Conservation (phyloP, 2,329 filamentous ascomycete genomes). For the Epichloe typhina region DNA sequence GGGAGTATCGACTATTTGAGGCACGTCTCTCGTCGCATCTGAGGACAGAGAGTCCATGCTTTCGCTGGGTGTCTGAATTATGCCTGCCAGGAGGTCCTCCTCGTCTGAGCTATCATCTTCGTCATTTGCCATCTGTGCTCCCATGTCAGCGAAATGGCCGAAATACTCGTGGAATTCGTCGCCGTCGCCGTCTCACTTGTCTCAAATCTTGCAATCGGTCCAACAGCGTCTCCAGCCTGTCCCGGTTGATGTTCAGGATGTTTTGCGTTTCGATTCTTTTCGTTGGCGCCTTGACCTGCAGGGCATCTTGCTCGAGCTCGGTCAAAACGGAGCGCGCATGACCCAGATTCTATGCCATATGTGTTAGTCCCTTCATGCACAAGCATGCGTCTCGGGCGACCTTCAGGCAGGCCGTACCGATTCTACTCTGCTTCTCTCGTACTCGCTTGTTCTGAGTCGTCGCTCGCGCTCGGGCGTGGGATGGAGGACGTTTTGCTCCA, state of each 20-base stretch:
- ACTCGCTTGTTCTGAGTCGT: conserved; percentile 46
- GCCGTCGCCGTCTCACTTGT: conserved; percentile 30
- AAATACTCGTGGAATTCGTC: background rate
- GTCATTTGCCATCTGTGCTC: conserved; percentile 19
- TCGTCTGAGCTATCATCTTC: conserved; percentile 35
- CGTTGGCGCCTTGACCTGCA: conserved; percentile 42
- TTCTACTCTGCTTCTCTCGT: conserved; percentile 40
- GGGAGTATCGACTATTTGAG: conserved; percentile 9
- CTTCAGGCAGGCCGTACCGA: conserved; percentile 26
- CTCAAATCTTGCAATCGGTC: conserved; percentile 56
- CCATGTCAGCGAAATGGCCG: conserved; percentile 6
- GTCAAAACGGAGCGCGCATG: conserved; percentile 57
- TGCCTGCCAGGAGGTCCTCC: conserved; percentile 42
- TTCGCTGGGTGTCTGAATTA: conserved; percentile 42
- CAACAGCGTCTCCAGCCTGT: conserved; percentile 50
- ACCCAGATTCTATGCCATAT: conserved; percentile 47
- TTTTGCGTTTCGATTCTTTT: conserved; percentile 48
- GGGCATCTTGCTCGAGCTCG: conserved; percentile 55
- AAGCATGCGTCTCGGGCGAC: background rate
- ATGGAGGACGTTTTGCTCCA: conserved; percentile 52
- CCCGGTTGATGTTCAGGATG: conserved; percentile 51
- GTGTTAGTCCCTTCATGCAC: background rate
- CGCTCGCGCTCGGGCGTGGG: conserved; percentile 45
- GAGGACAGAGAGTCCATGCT: conserved; percentile 30
- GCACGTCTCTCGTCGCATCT: conserved; percentile 12